A percentile compares a stretch with the other conserved stretches of the same genome.
These are phyloP conservation scores for Fusarium tanahbumbuense DNA, from an alignment of 2,329 filamentous ascomycete species.

Conservation along the genomic window DNA sequence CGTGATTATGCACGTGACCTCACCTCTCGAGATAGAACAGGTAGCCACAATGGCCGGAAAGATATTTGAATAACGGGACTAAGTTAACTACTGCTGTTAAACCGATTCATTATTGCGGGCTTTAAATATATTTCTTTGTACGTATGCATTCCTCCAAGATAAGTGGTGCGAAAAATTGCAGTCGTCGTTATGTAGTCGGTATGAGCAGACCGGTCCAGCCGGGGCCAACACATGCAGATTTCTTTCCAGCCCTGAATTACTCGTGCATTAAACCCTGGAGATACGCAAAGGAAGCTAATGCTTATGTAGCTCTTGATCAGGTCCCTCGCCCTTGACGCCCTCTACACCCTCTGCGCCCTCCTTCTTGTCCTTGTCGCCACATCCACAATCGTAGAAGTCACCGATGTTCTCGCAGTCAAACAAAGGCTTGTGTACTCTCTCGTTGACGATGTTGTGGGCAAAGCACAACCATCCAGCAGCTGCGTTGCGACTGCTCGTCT, in stretches of 20 bases:
- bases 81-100: neutral
- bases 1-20: conserved; percentile 38
- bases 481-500: conserved; percentile 71
- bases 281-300: conserved; percentile 14
- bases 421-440: conserved; percentile 68
- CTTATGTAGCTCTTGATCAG: conserved; percentile 39
- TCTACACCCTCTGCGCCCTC: conserved; percentile 44
- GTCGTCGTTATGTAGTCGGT: neutral
- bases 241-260: conserved; percentile 11
- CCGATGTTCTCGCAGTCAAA: conserved; percentile 77
- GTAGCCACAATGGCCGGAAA: neutral
- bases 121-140: neutral
- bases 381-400: conserved; percentile 78
- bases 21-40: neutral
- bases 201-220: conserved; percentile 41
- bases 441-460: conserved; percentile 75
- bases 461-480: conserved; percentile 76
- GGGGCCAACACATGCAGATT: conserved; percentile 22
- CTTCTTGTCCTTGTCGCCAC: conserved; percentile 70
- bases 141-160: neutral
- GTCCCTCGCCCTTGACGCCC: conserved; percentile 29
- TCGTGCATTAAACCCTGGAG: conserved; percentile 13
- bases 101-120: neutral
- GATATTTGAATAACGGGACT: neutral
- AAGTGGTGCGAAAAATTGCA: neutral